Evolutionary conservation across 768 basidiomycete species (phyloP).

Genomic region (Termitomyces sp.): DNA sequence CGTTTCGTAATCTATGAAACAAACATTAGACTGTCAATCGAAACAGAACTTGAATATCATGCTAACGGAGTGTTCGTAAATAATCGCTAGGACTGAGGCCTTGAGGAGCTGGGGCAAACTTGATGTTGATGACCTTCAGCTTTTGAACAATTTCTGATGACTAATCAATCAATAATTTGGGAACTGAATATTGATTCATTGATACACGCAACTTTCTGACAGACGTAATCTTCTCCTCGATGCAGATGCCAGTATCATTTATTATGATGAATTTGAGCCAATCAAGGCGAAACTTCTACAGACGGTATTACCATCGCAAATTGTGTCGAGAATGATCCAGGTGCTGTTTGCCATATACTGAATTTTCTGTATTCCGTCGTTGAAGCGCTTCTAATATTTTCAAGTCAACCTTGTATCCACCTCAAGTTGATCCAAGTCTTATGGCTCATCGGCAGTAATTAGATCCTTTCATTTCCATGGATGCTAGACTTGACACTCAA

Average conservation of each 20-base stretch:
- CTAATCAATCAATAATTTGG: not conserved
- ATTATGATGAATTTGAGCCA: not conserved
- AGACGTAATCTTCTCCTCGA: not conserved
- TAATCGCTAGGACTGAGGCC: not conserved
- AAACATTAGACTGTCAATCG: not conserved
- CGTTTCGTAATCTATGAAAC: not conserved
- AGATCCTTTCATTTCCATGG: not conserved
- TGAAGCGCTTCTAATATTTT: not conserved
- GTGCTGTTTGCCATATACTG: not conserved
- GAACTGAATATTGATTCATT: too few species aligned
- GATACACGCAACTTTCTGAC: not conserved
- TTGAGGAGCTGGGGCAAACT: too few species aligned
- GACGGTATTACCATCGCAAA: not conserved
- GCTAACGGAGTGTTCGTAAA: not conserved
- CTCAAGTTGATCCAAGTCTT: not conserved
- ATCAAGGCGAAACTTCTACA: not conserved
- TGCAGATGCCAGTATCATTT: not conserved
- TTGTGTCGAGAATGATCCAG: not conserved
- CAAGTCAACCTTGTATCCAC: not conserved
- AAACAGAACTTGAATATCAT: not conserved
- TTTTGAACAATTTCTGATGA: not conserved
- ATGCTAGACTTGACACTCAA: not conserved
- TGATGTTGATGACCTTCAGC: too few species aligned
- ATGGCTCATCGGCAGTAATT: not conserved
- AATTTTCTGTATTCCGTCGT: not conserved